These are phyloP conservation scores for Hansenula sp. DNA, from an alignment of 1,139 yeast genomes.

Conservation along the genomic window DNA sequence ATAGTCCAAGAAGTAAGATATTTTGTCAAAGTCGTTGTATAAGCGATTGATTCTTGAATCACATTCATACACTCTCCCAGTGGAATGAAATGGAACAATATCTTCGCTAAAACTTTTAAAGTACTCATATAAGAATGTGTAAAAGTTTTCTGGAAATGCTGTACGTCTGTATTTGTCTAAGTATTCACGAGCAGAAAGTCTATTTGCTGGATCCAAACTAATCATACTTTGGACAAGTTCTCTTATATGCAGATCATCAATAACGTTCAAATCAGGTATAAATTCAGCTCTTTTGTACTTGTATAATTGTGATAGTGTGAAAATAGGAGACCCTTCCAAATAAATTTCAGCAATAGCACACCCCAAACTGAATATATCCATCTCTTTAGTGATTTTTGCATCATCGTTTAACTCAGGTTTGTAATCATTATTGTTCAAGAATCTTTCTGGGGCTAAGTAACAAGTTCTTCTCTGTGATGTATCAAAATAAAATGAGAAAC, in stretches of 20 bases:
- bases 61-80: conserved; percentile 36
- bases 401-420: conserved; percentile 26
- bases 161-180: conserved; percentile 43
- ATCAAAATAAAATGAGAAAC: conserved; percentile 87
- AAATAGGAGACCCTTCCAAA: conserved; percentile 80
- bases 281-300: conserved; percentile 72
- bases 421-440: conserved; percentile 34
- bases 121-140: conserved; percentile 65
- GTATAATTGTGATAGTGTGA: conserved; percentile 82
- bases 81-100: conserved; percentile 21
- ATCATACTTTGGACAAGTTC: conserved; percentile 61
- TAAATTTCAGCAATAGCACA: conserved; percentile 91
- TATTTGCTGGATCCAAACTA: conserved; percentile 50
- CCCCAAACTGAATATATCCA: conserved; percentile 90
- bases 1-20: conserved; percentile 45
- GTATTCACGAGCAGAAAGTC: conserved; percentile 53
- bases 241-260: conserved; percentile 46
- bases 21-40: conserved; percentile 49
- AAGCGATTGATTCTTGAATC: conserved; percentile 59
- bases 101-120: conserved; percentile 41
- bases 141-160: conserved; percentile 70
- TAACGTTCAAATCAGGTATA: conserved; percentile 53
- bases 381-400: conserved; percentile 49
- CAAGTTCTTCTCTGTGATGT: conserved; percentile 83
- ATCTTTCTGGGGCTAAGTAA: conserved; percentile 93